Evolutionary conservation across 1,284 basidiomycete genomes (phyloP), one percentile per base, ranked within the genome.

Genomic region (Calocybe gambosa): DNA sequence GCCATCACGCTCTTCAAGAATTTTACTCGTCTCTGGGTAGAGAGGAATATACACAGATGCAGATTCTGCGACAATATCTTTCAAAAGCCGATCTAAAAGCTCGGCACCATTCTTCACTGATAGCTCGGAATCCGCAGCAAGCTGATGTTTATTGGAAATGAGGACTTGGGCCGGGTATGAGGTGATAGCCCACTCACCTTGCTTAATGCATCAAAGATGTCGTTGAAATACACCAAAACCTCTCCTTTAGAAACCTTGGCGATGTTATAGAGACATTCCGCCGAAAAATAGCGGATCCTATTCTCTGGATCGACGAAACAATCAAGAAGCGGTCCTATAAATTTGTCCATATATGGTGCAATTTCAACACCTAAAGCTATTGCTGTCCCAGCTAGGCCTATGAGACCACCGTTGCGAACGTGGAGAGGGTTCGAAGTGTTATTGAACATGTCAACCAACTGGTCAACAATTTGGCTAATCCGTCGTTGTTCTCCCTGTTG

Each of bases 41-140:
- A 89, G 82, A 1, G 94, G 93, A 46, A 98, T 86, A 62, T 98
- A 98, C 45, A 90, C 86, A 0, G 94, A 93, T 0, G 94, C 96
- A 1, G 92, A 90, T 68, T 99, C 96, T 28, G 93, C 89, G 1
- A 99, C 95, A 44, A 98, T 95, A 58, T 99, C 96, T 64, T 99
- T 98, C 59, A 99, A 78, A 13, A 98, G 77, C 20, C 96, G 82
- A 65, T 99, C 96, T 45, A 99, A 78, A n/a, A 99, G 78, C 64
- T 99, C 96, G 1, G 95, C 94, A 6, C 95, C 96, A 60, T 99
- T 99, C 79, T 97, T 97, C 55, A 99, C 96, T 2, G 95, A 95
- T 41, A 93, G 64, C 58, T 99, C 96, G 0, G 93, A 89, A 64
- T 99, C 96, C 33, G 95, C 93, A 5, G 93, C 91, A 46, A 99